phyloP scores from a whole-genome alignment of 108 stramenopile species.

The Pseudonitzschia multistriata region DNA sequence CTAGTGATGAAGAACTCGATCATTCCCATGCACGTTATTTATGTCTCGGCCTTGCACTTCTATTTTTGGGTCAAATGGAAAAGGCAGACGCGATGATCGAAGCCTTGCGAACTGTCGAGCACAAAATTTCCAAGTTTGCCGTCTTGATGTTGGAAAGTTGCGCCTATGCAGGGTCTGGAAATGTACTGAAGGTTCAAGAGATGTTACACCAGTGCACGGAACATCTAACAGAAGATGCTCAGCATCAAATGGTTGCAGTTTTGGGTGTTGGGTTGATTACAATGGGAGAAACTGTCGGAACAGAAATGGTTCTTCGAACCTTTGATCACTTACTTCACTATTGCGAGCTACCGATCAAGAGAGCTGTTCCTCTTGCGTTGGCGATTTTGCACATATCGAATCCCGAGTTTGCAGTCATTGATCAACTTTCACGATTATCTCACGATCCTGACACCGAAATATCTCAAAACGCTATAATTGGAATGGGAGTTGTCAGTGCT shows the following conservation, averaged over 20 bases:
- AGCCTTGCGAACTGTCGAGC: slow-evolving; percentile 93
- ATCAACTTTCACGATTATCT: slow-evolving; percentile 94
- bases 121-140: slow-evolving; percentile 93
- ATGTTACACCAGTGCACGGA: slow-evolving; percentile 98
- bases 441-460: slow-evolving; percentile 96
- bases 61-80: slow-evolving; percentile 95
- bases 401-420: slow-evolving; percentile 96
- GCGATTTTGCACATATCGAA: slow-evolving; percentile 92
- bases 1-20: slow-evolving; percentile 94
- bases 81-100: slow-evolving; percentile 97
- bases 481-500: slow-evolving; percentile 94
- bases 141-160: slow-evolving; percentile 89
- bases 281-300: slow-evolving; percentile 96
- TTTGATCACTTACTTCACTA: slow-evolving; percentile 99
- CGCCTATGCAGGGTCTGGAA: slow-evolving; percentile 98
- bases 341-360: slow-evolving; percentile 95
- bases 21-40: slow-evolving; percentile 92
- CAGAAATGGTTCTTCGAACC: slow-evolving; percentile 96
- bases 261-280: slow-evolving; percentile 95
- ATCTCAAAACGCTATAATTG: slow-evolving; percentile 94
- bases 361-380: slow-evolving; percentile 95
- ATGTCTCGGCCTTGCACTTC: slow-evolving; percentile 92
- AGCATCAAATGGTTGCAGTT: slow-evolving; percentile 94
- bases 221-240: slow-evolving; percentile 92
- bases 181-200: slow-evolving; percentile 96